phyloP scores from a whole-genome alignment of 495 filamentous ascomycete species.

The Terfezia boudieri region DNA sequence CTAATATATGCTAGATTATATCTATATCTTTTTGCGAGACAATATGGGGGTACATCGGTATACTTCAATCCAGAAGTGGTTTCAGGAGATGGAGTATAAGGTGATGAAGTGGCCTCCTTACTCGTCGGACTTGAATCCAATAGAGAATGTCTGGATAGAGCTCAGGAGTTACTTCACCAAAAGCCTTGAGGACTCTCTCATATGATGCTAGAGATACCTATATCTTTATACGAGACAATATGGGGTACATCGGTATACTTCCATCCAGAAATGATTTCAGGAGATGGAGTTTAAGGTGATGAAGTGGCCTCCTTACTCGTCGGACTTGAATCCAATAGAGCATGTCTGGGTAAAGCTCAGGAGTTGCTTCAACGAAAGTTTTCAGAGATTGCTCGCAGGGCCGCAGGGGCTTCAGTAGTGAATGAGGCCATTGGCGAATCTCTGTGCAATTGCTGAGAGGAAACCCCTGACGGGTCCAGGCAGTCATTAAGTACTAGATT shows the following conservation, averaged over 20 bases:
- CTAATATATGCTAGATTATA: neutral
- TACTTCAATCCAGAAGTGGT: neutral
- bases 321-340: neutral
- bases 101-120: neutral
- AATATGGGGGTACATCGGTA: neutral
- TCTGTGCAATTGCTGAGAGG: neutral
- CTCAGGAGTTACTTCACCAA: neutral
- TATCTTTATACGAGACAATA: neutral
- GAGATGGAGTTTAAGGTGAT: neutral
- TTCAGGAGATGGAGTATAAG: neutral
- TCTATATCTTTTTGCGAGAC: neutral
- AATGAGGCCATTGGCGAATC: neutral
- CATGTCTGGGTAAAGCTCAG: neutral
- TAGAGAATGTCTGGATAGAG: neutral
- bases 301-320: neutral
- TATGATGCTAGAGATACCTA: neutral
- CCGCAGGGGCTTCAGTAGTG: neutral
- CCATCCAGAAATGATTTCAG: neutral
- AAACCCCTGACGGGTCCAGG: neutral
- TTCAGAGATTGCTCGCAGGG: neutral
- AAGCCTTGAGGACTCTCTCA: neutral
- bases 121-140: neutral
- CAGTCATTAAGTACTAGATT: slow-evolving; percentile 1
- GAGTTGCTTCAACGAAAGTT: neutral
- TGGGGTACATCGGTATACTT: neutral